A percentile compares a stretch with the other conserved stretches of the same genome.
Conservation (phyloP, 345 rosid species). For the Hypericum perforatum region DNA sequence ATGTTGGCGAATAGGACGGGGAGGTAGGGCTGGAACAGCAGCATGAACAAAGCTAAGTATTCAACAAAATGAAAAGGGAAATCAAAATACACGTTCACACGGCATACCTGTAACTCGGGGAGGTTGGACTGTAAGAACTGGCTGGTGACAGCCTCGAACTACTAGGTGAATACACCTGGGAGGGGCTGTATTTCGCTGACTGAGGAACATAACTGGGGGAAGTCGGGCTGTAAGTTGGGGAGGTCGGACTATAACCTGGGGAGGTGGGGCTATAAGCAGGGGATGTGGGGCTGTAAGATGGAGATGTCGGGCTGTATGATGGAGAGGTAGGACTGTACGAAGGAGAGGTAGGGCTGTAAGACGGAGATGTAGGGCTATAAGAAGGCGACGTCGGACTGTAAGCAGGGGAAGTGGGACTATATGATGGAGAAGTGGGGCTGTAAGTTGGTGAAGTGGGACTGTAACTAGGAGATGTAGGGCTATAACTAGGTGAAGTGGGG, state of each 20-base stretch:
- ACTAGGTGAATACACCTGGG: constrained; percentile 83
- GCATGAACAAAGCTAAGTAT: not conserved
- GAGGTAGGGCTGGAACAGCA: constrained; percentile 66
- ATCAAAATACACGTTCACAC: not conserved
- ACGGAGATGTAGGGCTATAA: constrained; percentile 74
- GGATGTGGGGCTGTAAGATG: constrained; percentile 64
- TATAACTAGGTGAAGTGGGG: constrained; percentile 77
- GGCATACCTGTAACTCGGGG: constrained; percentile 75
- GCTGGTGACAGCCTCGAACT: constrained; percentile 79
- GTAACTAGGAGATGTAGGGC: constrained; percentile 70
- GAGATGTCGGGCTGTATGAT: constrained; percentile 73
- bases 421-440: constrained; percentile 66
- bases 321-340: constrained; percentile 85
- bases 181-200: constrained; percentile 77
- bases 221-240: constrained; percentile 12
- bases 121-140: constrained; percentile 91
- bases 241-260: constrained; percentile 21
- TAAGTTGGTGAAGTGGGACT: constrained; percentile 70
- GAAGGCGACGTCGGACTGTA: constrained; percentile 81
- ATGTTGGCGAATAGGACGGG: constrained; percentile 84
- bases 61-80: not conserved
- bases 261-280: constrained; percentile 41
- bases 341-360: constrained; percentile 80
- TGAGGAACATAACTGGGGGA: constrained; percentile 58
- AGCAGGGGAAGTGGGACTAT: constrained; percentile 64